Conservation (phyloP, 2,329 filamentous ascomycete genomes). For the Ceratocystis eucalypticola region DNA sequence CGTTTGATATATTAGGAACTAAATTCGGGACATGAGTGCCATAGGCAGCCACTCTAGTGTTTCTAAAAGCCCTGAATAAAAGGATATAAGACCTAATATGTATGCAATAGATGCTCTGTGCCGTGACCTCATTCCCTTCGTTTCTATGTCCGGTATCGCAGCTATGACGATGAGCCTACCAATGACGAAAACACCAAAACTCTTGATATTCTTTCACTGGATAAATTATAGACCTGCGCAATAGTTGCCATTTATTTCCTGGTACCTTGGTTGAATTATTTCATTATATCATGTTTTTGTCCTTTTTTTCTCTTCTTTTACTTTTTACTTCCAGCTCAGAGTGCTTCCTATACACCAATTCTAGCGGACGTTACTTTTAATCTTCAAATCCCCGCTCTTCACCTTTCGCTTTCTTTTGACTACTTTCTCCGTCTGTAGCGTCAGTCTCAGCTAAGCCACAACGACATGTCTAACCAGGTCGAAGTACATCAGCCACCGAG, state of each 20-base stretch:
- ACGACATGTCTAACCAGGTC: constrained; percentile 4
- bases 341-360: neutral
- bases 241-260: neutral
- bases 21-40: neutral
- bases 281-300: neutral
- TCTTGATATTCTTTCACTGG: too few species aligned
- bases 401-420: neutral
- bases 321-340: neutral
- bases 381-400: neutral
- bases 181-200: too few species aligned
- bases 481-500: constrained; percentile 25
- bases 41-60: neutral
- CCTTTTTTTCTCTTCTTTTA: neutral
- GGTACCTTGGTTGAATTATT: neutral
- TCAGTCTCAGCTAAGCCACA: neutral
- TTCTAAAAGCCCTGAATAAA: neutral
- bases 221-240: too few species aligned
- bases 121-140: neutral
- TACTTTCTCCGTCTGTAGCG: neutral
- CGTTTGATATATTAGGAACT: constrained; percentile 8
- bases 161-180: neutral
- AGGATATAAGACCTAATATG: neutral
- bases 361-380: neutral
- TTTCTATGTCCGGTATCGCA: neutral
- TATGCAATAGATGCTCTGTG: neutral